These are phyloP conservation scores for Syzygium malaccense DNA, from an alignment of 441 rosid species.

Conservation along the genomic window DNA sequence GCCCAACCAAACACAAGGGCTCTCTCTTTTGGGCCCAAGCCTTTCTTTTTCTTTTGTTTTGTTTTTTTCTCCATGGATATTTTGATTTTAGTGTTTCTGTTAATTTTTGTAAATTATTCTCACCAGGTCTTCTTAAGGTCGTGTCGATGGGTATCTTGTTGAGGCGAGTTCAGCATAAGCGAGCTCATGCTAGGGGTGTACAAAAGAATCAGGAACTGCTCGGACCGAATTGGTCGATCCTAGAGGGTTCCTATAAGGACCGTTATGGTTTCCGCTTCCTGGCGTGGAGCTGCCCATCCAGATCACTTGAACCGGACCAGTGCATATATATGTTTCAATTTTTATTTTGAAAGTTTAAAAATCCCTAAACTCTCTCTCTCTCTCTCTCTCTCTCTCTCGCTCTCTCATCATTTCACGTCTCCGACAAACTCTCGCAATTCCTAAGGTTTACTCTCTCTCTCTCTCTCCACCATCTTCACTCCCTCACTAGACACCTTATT, in stretches of 20 bases:
- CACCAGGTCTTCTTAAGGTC: not conserved
- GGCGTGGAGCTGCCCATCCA: accelerated
- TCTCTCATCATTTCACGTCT: too few relatives aligned
- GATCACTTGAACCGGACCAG: accelerated
- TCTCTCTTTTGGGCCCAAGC: not conserved
- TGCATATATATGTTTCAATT: too few relatives aligned
- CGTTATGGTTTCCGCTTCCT: accelerated
- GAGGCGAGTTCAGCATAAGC: accelerated
- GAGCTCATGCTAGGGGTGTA: not conserved
- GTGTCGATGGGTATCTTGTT: accelerated
- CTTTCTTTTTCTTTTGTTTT: not conserved
- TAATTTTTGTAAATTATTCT: not conserved
- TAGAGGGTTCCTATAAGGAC: not conserved
- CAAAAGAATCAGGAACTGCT: too few relatives aligned
- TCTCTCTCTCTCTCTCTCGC: not conserved
- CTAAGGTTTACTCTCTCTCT: not conserved
- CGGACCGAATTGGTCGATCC: too few relatives aligned
- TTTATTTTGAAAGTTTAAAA: too few relatives aligned
- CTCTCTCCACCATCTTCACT: too few relatives aligned
- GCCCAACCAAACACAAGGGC: not conserved
- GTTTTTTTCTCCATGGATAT: not conserved
- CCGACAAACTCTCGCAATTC: not conserved
- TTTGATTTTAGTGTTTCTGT: not conserved
- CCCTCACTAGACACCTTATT: too few relatives aligned
- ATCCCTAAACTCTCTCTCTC: not conserved